Evolutionary conservation across 768 basidiomycete genomes (phyloP), one percentile per base, ranked within the genome.

Genomic region (Termitomyces sp.): DNA sequence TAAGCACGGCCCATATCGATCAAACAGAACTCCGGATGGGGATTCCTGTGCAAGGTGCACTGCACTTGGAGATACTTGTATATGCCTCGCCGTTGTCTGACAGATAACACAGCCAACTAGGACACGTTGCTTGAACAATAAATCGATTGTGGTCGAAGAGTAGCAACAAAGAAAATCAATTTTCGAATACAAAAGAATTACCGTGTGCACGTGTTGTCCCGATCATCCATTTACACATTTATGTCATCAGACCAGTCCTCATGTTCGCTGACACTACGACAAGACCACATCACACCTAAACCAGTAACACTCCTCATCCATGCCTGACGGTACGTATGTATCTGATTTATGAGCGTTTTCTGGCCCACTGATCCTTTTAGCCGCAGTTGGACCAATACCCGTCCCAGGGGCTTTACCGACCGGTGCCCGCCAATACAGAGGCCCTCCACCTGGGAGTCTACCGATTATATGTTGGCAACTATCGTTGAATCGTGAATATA

Each of bases 401-500:
- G 31, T 45, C 42, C 20, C 45, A 33, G 42, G 51, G 54, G 20
- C 54, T 33, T 11, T 9, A 47, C 55, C 44, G 12, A 41, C n/a
- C 20, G 39, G n/a, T 27, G 41, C 22, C 46, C 46, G 56, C 22
- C 60, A 55, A 31, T 54, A 63, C 53, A 58, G 59, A 51, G 57
- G 54, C 2, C 62, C 62, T 37, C 57, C 59, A 15, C 42, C 57
- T 18, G 62, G 59, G 12, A 56, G 49, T 24, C 52, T 63, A 8
- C 86, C 87, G 12, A 83, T 91, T 61, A 78, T 91, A 30, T 85
- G 89, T 24, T 91, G 89, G 89, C 89, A 90, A 86, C 74, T 91
- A 53, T 87, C 86, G 5, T 72, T 89, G 68, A 90, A 90, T 64
- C 78, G 89, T 56, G 87, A 89, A 69, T 83, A 90, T 68, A 81